phyloP scores from a whole-genome alignment of 1,139 yeast species.

The Kodamaea anthophila region DNA sequence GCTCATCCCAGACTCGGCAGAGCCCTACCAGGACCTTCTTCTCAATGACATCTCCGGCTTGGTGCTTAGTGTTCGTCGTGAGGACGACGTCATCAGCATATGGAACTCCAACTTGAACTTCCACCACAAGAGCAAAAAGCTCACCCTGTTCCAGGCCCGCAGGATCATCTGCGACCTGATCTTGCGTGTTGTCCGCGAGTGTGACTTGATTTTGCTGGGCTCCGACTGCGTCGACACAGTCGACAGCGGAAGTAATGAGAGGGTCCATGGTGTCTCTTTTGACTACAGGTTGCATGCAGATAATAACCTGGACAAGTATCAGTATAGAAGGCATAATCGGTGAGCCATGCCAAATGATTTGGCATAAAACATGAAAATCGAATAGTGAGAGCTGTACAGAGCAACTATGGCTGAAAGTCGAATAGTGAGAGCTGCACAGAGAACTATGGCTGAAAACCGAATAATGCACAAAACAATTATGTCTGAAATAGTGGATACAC shows the following conservation, averaged over 20 bases:
- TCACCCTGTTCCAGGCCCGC: slow-evolving; percentile 42
- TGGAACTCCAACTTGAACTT: slow-evolving; percentile 50
- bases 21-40: slow-evolving; percentile 30
- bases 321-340: slow-evolving; percentile 5
- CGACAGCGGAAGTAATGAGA: slow-evolving; percentile 32
- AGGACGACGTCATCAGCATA: slow-evolving; percentile 44
- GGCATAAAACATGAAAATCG: too few relatives aligned
- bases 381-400: too few relatives aligned
- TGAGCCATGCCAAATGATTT: too few relatives aligned
- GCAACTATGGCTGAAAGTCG: too few relatives aligned
- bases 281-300: slow-evolving; percentile 43
- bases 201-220: slow-evolving; percentile 37
- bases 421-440: too few relatives aligned
- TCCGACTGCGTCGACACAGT: slow-evolving; percentile 25
- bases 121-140: slow-evolving; percentile 22
- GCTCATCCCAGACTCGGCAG: slow-evolving; percentile 30
- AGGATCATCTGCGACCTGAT: slow-evolving; percentile 46
- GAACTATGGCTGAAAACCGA: too few relatives aligned
- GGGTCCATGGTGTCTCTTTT: slow-evolving; percentile 41
- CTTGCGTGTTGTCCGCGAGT: slow-evolving; percentile 42
- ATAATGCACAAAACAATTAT: too few relatives aligned
- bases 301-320: too few relatives aligned
- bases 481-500: too few relatives aligned
- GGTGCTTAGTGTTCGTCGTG: slow-evolving; percentile 45
- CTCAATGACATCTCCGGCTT: slow-evolving; percentile 47